A percentile compares a stretch with the other conserved stretches of the same genome.
Conservation (phyloP, 1,139 yeast species). For the Keqinozyma sinolaborantium region DNA sequence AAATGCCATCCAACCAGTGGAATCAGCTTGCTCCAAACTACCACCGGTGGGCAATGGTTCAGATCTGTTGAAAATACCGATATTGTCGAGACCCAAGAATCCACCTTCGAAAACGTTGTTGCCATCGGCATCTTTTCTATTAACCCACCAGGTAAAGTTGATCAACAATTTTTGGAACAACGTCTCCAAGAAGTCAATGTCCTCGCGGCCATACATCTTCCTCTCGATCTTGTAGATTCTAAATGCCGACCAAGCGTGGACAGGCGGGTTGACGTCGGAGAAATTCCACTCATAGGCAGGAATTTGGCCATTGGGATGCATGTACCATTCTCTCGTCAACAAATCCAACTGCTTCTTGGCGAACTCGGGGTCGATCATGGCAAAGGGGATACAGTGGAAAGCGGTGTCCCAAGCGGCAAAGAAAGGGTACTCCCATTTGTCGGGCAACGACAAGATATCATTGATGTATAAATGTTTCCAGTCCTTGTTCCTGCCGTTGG, state of each 20-base stretch:
- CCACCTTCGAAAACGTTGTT: constrained; percentile 95
- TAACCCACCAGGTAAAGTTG: constrained; percentile 98
- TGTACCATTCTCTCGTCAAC: constrained; percentile 92
- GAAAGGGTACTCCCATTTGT: constrained; percentile 96
- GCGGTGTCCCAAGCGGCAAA: constrained; percentile 99
- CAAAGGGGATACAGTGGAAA: constrained; percentile 90
- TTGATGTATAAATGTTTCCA: constrained; percentile 92
- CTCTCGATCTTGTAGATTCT: constrained; percentile 88
- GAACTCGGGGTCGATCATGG: constrained; percentile 93
- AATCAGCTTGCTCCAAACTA: constrained; percentile 88
- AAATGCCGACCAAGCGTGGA: constrained; percentile 95
- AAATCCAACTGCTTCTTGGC: constrained; percentile 88
- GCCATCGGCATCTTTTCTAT: constrained; percentile 85
- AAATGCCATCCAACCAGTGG: constrained; percentile 99
- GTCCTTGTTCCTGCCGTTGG: constrained; percentile 78
- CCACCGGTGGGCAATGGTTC: constrained; percentile 97
- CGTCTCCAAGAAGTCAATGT: constrained; percentile 80
- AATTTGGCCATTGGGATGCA: constrained; percentile 98
- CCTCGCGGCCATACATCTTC: constrained; percentile 80
- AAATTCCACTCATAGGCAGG: constrained; percentile 99
- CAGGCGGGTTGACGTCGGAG: constrained; percentile 95
- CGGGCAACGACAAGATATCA: constrained; percentile 88
- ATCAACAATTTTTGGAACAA: constrained; percentile 87
- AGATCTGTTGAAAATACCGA: constrained; percentile 90
- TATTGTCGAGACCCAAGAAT: constrained; percentile 88